A percentile compares a stretch with the other conserved stretches of the same genome.
Evolutionary conservation across 176 grass and related monocot species (phyloP).

Genomic region (Poa pratensis): DNA sequence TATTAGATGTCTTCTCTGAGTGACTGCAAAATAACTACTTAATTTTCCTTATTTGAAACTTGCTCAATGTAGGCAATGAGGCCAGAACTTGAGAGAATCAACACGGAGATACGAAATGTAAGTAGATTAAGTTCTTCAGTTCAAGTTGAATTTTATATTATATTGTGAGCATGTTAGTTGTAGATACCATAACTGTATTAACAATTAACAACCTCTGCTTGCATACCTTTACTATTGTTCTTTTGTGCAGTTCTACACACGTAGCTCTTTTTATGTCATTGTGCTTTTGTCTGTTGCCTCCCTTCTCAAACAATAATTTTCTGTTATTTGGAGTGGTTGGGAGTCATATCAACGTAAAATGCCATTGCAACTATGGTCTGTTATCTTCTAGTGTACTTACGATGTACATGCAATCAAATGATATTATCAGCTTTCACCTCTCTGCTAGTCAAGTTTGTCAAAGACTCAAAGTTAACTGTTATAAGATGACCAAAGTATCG

Average conservation of each 20-base stretch:
- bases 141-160: slow-evolving; percentile 16
- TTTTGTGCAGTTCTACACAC: not conserved
- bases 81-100: slow-evolving; percentile 76
- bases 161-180: not conserved
- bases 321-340: slow-evolving; percentile 13
- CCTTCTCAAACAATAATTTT: not conserved
- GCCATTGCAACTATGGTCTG: too few species aligned
- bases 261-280: not conserved
- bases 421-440: too few species aligned
- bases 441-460: not conserved
- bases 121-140: slow-evolving; percentile 26
- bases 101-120: slow-evolving; percentile 65
- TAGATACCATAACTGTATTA: not conserved
- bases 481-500: not conserved
- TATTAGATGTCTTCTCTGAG: not conserved
- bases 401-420: too few species aligned
- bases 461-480: not conserved
- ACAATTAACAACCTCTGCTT: not conserved
- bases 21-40: not conserved
- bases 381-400: too few species aligned
- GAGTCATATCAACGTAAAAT: not conserved
- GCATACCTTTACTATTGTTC: not conserved
- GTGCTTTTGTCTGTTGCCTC: not conserved
- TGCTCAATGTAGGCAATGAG: slow-evolving; percentile 57
- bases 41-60: slow-evolving; percentile 11